Conservation (phyloP, 345 rosid species). For the Camelina neglecta region DNA sequence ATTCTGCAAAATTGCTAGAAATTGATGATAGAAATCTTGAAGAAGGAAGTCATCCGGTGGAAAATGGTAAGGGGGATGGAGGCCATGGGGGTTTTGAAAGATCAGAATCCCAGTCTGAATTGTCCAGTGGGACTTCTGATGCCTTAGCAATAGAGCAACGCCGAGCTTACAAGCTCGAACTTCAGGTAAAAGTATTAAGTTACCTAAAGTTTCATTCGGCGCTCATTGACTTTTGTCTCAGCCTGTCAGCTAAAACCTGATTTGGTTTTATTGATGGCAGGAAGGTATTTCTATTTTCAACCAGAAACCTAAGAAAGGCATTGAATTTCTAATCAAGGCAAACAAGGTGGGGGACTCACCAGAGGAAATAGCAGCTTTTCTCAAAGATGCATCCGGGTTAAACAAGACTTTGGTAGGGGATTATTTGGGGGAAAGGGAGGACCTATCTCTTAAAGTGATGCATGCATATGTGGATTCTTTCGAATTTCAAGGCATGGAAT, state of each 20-base stretch:
- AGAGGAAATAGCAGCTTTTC: conserved; percentile 93
- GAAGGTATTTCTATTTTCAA: conserved; percentile 99
- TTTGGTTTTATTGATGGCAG: conserved; percentile 71
- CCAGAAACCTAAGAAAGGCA: conserved; percentile 94
- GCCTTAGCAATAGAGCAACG: conserved; percentile 93
- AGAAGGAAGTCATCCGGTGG: conserved; percentile 61
- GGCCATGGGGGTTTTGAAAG: conserved; percentile 69
- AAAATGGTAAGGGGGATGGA: conserved; percentile 88
- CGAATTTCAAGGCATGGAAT: conserved; percentile 85
- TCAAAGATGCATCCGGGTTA: conserved; percentile 87
- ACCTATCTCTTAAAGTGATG: conserved; percentile 92
- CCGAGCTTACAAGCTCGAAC: conserved; percentile 99
- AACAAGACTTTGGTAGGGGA: conserved; percentile 92
- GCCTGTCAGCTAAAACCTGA: conserved; percentile 44
- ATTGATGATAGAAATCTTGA: conserved; percentile 68
- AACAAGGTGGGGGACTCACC: conserved; percentile 92
- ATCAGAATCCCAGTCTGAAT: conserved; percentile 91
- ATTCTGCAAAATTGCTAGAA: conserved; percentile 67
- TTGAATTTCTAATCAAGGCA: conserved; percentile 93
- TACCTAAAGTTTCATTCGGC: conserved; percentile 12
- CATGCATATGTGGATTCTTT: conserved; percentile 97
- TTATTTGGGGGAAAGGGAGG: conserved; percentile 99
- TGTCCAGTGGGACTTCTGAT: conserved; percentile 82
- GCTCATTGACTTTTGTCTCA: conserved; percentile 10
- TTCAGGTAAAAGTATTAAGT: conserved; percentile 63